Conservation (phyloP, 1,139 yeast species). For the Tardiomyces digboiensis region DNA sequence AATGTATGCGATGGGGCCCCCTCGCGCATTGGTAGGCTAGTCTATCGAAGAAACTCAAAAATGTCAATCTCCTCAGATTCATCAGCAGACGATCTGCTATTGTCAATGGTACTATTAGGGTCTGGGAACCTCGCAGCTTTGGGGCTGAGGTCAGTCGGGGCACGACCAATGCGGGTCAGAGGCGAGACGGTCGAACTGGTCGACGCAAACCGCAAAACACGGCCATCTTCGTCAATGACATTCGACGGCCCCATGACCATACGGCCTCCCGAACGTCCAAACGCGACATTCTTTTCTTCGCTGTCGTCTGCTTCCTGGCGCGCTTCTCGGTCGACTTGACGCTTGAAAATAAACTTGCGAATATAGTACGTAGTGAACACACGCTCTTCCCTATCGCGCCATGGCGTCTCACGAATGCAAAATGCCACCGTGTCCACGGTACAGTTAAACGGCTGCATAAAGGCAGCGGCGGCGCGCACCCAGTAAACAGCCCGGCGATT, state of each 20-base stretch:
- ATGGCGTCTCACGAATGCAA: slow-evolving; percentile 68
- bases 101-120: neutral
- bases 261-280: neutral
- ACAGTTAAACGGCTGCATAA: slow-evolving; percentile 75
- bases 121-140: neutral
- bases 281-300: neutral
- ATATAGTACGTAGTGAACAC: slow-evolving; percentile 13
- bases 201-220: neutral
- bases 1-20: too few species aligned
- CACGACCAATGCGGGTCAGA: neutral
- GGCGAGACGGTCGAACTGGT: neutral
- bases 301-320: neutral
- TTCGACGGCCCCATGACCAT: neutral
- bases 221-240: neutral
- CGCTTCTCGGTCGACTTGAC: neutral
- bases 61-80: neutral
- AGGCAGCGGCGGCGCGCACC: slow-evolving; percentile 59
- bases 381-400: slow-evolving; percentile 36
- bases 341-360: neutral
- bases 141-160: neutral
- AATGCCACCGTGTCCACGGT: slow-evolving; percentile 70
- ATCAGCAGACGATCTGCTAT: neutral
- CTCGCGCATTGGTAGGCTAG: too few species aligned
- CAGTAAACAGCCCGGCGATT: slow-evolving; percentile 50
- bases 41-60: neutral